These are phyloP conservation scores for Jamesozyma lodderae DNA, from an alignment of 805 yeast genomes.

Conservation along the genomic window DNA sequence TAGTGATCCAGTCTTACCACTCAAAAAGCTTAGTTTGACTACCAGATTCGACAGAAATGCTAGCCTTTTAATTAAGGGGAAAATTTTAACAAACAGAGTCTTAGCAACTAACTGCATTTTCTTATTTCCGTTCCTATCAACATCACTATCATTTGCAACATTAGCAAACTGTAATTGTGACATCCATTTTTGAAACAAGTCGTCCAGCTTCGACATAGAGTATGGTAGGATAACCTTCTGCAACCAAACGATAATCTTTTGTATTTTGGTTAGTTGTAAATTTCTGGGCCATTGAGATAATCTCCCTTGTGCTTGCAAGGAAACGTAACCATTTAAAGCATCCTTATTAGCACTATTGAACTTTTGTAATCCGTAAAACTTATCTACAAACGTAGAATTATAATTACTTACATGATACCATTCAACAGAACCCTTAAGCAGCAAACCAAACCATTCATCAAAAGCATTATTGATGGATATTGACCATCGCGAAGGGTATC, in stretches of 20 bases:
- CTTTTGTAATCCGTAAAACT: constrained; percentile 82
- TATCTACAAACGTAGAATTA: constrained; percentile 85
- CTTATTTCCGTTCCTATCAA: neutral
- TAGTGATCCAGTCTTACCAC: constrained; percentile 58
- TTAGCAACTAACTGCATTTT: constrained; percentile 9
- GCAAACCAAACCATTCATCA: constrained; percentile 49
- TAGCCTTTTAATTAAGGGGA: constrained; percentile 48
- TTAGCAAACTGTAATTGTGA: constrained; percentile 33
- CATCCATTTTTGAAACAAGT: constrained; percentile 50
- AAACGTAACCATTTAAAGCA: constrained; percentile 6
- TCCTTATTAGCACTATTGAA: constrained; percentile 24
- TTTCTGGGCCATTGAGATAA: constrained; percentile 15
- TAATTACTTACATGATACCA: constrained; percentile 58
- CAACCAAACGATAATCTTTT: constrained; percentile 45
- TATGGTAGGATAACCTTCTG: constrained; percentile 63
- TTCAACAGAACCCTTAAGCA: constrained; percentile 58
- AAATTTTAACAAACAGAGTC: constrained; percentile 43
- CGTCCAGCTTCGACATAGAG: constrained; percentile 36
- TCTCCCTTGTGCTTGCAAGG: constrained; percentile 3
- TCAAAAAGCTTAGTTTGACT: constrained; percentile 54
- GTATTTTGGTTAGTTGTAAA: constrained; percentile 42
- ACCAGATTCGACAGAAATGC: constrained; percentile 43
- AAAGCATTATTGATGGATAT: constrained; percentile 61
- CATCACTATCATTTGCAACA: constrained; percentile 30
- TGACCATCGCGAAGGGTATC: constrained; percentile 63